Evolutionary conservation across 2,329 filamentous ascomycete genomes (phyloP).

Genomic region (Uncinocarpus reesii): DNA sequence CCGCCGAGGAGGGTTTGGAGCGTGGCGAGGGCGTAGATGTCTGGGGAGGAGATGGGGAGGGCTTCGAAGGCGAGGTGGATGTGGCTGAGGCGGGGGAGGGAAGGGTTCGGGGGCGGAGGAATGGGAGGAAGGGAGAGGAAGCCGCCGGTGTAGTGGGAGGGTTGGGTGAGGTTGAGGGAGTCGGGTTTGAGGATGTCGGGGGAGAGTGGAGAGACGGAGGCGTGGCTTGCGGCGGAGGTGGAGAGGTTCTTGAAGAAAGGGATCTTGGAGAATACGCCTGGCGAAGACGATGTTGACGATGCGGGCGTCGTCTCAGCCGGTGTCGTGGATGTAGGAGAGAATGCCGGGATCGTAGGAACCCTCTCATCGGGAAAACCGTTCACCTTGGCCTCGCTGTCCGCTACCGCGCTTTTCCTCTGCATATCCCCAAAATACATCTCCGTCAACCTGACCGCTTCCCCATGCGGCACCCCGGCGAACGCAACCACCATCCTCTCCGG

Average conservation of each 20-base stretch:
- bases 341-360: slow-evolving; percentile 30
- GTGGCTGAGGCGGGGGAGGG: slow-evolving; percentile 71
- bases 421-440: slow-evolving; percentile 89
- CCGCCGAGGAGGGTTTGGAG: slow-evolving; percentile 92
- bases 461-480: slow-evolving; percentile 82
- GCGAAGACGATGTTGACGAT: slow-evolving; percentile 23
- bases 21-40: slow-evolving; percentile 93
- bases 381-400: neutral
- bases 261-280: slow-evolving; percentile 66
- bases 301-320: slow-evolving; percentile 26
- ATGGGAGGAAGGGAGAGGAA: slow-evolving; percentile 77
- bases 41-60: slow-evolving; percentile 75
- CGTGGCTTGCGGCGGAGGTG: slow-evolving; percentile 55
- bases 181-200: slow-evolving; percentile 36
- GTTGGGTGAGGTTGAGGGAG: slow-evolving; percentile 49
- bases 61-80: slow-evolving; percentile 95
- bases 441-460: slow-evolving; percentile 65
- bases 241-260: slow-evolving; percentile 86
- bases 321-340: slow-evolving; percentile 27
- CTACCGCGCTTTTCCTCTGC: slow-evolving; percentile 45
- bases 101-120: slow-evolving; percentile 65
- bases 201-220: slow-evolving; percentile 46
- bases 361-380: slow-evolving; percentile 18
- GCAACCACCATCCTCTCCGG: slow-evolving; percentile 90
- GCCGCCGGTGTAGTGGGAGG: slow-evolving; percentile 83